These are phyloP conservation scores for Aspergillus ellipticus DNA, from an alignment of 495 filamentous ascomycete genomes.

Conservation along the genomic window DNA sequence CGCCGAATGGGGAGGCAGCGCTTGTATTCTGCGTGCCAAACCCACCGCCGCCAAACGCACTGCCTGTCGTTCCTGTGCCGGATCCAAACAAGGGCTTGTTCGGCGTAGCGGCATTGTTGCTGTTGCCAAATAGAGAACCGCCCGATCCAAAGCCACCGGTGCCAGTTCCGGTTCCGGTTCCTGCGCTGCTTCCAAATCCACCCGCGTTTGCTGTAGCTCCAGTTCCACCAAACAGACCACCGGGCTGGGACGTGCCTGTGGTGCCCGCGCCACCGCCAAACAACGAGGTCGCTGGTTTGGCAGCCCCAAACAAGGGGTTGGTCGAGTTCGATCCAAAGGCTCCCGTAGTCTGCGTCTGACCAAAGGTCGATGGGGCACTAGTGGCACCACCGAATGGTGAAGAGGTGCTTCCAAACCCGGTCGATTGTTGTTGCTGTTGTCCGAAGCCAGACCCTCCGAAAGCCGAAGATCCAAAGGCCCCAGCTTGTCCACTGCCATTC, in stretches of 20 bases:
- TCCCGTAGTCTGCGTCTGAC: constrained; percentile 51
- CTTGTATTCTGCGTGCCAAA: constrained; percentile 40
- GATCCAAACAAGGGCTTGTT: constrained; percentile 35
- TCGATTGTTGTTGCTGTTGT: constrained; percentile 26
- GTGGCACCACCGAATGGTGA: constrained; percentile 55
- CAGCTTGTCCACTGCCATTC: constrained; percentile 73
- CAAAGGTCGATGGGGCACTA: constrained; percentile 38
- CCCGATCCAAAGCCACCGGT: constrained; percentile 27
- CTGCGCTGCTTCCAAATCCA: constrained; percentile 26
- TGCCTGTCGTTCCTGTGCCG: constrained; percentile 29
- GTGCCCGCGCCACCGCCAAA: constrained; percentile 30
- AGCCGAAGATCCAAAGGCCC: constrained; percentile 68
- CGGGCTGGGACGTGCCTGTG: constrained; percentile 22
- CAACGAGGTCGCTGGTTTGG: constrained; percentile 37
- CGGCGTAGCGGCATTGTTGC: constrained; percentile 26
- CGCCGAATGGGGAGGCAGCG: constrained; percentile 37
- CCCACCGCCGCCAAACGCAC: constrained; percentile 34
- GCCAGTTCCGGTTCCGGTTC: constrained; percentile 25
- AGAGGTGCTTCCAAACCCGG: constrained; percentile 50
- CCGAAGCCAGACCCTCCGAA: constrained; percentile 44
- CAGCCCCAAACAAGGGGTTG: constrained; percentile 38
- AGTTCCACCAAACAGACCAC: constrained; percentile 24
- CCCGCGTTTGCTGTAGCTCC: constrained; percentile 26
- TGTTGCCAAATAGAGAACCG: constrained; percentile 47
- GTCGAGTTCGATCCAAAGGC: constrained; percentile 52